Conservation (phyloP, 2,329 filamentous ascomycete species). For the Microdochium paspali region DNA sequence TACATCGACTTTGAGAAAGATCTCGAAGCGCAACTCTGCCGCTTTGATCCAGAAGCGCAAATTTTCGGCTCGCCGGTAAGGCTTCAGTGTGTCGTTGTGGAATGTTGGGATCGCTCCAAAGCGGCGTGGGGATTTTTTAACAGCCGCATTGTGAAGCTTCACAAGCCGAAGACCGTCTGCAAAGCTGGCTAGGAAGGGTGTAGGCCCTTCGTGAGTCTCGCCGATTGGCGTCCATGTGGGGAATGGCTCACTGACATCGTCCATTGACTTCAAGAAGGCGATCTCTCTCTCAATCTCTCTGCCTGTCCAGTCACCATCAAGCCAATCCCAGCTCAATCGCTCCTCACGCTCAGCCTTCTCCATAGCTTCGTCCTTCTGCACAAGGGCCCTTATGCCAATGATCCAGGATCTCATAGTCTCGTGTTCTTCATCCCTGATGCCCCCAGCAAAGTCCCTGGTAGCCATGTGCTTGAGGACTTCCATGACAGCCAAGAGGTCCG, state of each 20-base stretch:
- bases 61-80: slow-evolving; percentile 90
- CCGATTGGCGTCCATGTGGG: slow-evolving; percentile 60
- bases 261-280: slow-evolving; percentile 72
- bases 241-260: slow-evolving; percentile 46
- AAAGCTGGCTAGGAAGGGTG: slow-evolving; percentile 63
- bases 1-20: slow-evolving; percentile 73
- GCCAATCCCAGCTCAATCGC: slow-evolving; percentile 71
- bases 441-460: slow-evolving; percentile 73
- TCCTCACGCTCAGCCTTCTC: slow-evolving; percentile 65
- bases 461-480: slow-evolving; percentile 91
- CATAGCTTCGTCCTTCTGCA: slow-evolving; percentile 67
- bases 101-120: slow-evolving; percentile 85
- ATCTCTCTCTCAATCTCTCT: slow-evolving; percentile 70
- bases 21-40: slow-evolving; percentile 87
- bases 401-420: slow-evolving; percentile 74
- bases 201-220: slow-evolving; percentile 42
- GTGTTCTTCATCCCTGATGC: slow-evolving; percentile 70
- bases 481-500: slow-evolving; percentile 76
- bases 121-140: slow-evolving; percentile 73
- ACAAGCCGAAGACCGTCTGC: slow-evolving; percentile 76
- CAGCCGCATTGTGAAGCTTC: slow-evolving; percentile 79
- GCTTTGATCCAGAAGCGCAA: slow-evolving; percentile 94
- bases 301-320: slow-evolving; percentile 65
- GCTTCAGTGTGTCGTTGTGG: slow-evolving; percentile 89
- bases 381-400: slow-evolving; percentile 63